phyloP scores from a whole-genome alignment of 2,329 filamentous ascomycete genomes.

The Lomentospora prolificans region DNA sequence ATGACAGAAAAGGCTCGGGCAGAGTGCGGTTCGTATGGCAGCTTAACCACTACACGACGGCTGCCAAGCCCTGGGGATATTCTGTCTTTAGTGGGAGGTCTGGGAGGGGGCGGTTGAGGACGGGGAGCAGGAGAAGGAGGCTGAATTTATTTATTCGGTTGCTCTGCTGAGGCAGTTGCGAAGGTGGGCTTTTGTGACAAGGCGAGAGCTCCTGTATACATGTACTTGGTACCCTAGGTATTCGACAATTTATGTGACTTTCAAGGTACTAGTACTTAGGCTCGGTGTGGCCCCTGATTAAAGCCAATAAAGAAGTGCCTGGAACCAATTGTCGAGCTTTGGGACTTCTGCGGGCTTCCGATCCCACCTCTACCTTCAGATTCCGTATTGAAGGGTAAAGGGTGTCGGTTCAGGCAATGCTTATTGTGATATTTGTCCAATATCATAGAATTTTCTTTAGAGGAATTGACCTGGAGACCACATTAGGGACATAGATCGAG shows the following conservation, averaged over 20 bases:
- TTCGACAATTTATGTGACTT: neutral
- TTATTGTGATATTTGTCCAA: too few relatives aligned
- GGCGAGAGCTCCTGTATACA: neutral
- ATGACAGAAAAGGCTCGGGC: neutral
- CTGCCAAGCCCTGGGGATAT: neutral
- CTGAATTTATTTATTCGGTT: neutral
- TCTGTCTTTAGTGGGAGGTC: neutral
- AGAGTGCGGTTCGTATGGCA: neutral
- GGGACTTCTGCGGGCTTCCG: neutral
- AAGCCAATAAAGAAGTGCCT: neutral
- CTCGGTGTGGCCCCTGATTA: neutral
- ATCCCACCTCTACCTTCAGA: neutral
- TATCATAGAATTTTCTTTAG: neutral
- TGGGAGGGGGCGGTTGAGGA: neutral
- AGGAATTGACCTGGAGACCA: neutral
- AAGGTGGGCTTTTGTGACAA: conserved; percentile 1
- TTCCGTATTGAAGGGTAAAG: too few relatives aligned
- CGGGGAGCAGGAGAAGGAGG: neutral
- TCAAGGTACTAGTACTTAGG: neutral
- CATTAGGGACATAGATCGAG: neutral
- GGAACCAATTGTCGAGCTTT: neutral
- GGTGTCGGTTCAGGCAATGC: too few relatives aligned
- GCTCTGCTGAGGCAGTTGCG: neutral
- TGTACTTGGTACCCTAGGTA: neutral
- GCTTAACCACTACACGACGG: neutral